phyloP scores from a whole-genome alignment of 1,284 basidiomycete genomes.

The Ganoderma meredithae region DNA sequence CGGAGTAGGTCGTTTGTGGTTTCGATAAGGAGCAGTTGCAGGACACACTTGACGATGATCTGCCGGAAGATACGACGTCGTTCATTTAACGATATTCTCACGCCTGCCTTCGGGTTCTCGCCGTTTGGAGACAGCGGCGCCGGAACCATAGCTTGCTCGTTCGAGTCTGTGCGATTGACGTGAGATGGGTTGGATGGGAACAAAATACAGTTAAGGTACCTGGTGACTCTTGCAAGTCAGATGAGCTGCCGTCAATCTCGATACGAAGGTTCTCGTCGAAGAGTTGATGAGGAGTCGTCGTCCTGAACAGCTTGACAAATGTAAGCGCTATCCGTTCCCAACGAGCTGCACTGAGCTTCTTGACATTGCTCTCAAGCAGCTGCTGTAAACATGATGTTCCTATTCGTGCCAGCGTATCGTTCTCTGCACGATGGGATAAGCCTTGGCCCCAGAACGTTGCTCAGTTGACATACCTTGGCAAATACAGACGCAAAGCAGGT shows the following conservation, averaged over 20 bases:
- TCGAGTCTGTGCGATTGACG: conserved; percentile 54
- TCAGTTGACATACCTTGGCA: conserved; percentile 81
- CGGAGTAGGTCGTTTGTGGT: conserved; percentile 96
- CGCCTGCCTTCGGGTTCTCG: conserved; percentile 56
- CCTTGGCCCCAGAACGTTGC: neutral
- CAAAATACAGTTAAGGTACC: conserved; percentile 44
- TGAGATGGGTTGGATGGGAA: conserved; percentile 4
- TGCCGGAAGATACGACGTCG: conserved; percentile 96
- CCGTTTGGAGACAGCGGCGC: conserved; percentile 76
- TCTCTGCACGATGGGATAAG: conserved; percentile 64
- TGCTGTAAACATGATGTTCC: conserved; percentile 98
- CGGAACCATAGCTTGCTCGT: conserved; percentile 76
- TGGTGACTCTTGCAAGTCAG: conserved; percentile 62
- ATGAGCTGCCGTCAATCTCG: conserved; percentile 73
- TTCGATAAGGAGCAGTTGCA: conserved; percentile 96
- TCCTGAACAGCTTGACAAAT: conserved; percentile 95
- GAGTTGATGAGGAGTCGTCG: conserved; percentile 96
- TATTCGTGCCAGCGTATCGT: conserved; percentile 97
- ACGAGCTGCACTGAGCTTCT: conserved; percentile 83
- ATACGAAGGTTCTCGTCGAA: conserved; percentile 90
- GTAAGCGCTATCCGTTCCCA: conserved; percentile 96
- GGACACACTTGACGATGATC: conserved; percentile 99
- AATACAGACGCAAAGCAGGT: conserved; percentile 96
- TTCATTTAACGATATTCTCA: conserved; percentile 66
- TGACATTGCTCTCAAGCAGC: conserved; percentile 92